These are phyloP conservation scores for Theileria annulata DNA, from an alignment of 169 alveolate species.

Conservation along the genomic window DNA sequence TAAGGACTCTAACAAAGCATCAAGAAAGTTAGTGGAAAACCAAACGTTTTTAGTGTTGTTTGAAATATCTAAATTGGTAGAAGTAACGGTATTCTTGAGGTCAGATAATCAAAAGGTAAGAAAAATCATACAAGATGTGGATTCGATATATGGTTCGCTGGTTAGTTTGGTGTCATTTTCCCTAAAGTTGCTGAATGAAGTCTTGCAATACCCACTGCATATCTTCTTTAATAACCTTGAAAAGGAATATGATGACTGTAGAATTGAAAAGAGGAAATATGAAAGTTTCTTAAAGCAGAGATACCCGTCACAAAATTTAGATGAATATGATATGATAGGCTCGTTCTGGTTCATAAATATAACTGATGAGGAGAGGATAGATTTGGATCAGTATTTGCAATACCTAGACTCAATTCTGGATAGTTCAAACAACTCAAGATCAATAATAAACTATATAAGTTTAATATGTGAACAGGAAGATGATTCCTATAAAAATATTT, in stretches of 20 bases:
- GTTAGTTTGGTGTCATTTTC: conserved; percentile 9
- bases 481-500: conserved; percentile 7
- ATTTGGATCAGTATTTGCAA: conserved; percentile 20
- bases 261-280: conserved; percentile 18
- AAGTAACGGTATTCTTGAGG: conserved; percentile 6
- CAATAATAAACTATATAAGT: conserved; percentile 10
- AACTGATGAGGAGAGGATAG: conserved; percentile 17
- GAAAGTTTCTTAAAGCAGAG: neutral
- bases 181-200: conserved; percentile 31
- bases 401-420: conserved; percentile 20
- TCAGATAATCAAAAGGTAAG: neutral
- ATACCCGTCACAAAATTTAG: neutral
- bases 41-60: conserved; percentile 40
- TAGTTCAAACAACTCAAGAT: conserved; percentile 17
- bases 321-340: conserved; percentile 36
- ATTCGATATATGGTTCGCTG: neutral
- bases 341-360: conserved; percentile 11
- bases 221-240: neutral
- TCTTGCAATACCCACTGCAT: conserved; percentile 35
- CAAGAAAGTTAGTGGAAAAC: conserved; percentile 39
- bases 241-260: conserved; percentile 20
- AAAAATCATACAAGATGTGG: neutral
- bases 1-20: neutral
- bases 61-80: conserved; percentile 15
- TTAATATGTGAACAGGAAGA: conserved; percentile 1